Base-by-base conservation (phyloP, 2,329 filamentous ascomycete genomes). In the Aurifilum marmelostoma region DNA sequence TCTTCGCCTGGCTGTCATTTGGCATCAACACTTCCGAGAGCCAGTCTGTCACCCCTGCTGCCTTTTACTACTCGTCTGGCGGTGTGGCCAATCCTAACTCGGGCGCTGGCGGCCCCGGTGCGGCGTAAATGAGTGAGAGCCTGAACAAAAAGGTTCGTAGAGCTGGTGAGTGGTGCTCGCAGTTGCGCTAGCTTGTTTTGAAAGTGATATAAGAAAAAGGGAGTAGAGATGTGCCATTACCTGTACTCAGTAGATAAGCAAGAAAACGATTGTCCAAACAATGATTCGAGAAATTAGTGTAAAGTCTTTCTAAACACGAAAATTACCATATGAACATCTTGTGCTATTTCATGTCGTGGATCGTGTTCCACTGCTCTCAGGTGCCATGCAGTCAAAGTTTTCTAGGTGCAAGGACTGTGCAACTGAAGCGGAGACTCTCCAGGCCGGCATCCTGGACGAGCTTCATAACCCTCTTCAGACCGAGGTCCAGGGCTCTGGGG, bases 401-500 rank as follows among this genome's bases (percentile, higher is more conserved):
- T 59, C 71, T 77, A 2, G 73, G 75, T 43, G 79, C 79, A 34
- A 83, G 73, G 32, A 77, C 78, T 41, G 80, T 77, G 70, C 79
- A 79, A 66, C 80, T 81, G 69, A 82, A 82, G 7, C 77, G 74
- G 37, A 80, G 67, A 65, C 79, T 76, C n/a, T 72, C 65, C 0
- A 75, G 75, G 4, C 77, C 80, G 5, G 73, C 72, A 47, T 75
- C 75, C 47, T 74, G 70, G 37, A 77, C 76, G 67, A 81, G 73
- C 61, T 80, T 79, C 60, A 85, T 79, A 65, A 83, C 81, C 67
- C 79, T 78, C 72, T 77, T 80, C 24, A 87, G 72, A 1, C 83
- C 91, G 67, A 90, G 78, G 27, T 90, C 84, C 69, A 95, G 79
- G n/a, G 91, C 92, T 74, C 82, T 85, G 68, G 90, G 85, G 75